A percentile compares a stretch with the other conserved stretches of the same genome.
Conservation (phyloP, 345 rosid species). For the Anastatica hierochuntica region DNA sequence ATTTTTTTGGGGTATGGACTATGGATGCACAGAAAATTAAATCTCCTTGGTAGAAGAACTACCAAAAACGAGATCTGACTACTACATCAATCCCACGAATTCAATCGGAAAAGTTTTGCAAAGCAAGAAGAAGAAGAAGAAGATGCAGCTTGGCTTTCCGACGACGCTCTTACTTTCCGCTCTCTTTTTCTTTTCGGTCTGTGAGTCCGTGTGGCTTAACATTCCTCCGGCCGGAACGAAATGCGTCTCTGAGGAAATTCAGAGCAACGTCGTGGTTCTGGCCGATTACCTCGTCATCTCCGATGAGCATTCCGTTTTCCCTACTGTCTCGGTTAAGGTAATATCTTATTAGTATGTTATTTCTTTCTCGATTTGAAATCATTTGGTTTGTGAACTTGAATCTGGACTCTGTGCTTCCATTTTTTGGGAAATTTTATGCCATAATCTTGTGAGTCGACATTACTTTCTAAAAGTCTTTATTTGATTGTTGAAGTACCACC, state of each 20-base stretch:
- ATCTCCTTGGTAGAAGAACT: not conserved
- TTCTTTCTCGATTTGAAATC: not conserved
- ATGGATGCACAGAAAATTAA: not conserved
- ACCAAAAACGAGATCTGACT: constrained; percentile 15
- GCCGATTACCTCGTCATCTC: constrained; percentile 71
- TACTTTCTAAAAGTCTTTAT: too few species aligned
- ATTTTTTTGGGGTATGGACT: too few species aligned
- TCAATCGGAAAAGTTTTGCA: not conserved
- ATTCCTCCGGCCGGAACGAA: constrained; percentile 61
- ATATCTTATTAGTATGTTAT: too few species aligned
- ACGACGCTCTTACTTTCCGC: constrained; percentile 8
- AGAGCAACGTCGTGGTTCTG: constrained; percentile 68
- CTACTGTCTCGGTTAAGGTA: constrained; percentile 75
- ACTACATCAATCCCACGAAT: too few species aligned
- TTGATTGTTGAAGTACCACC: too few species aligned
- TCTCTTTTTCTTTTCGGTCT: constrained; percentile 6
- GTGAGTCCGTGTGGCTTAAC: constrained; percentile 63
- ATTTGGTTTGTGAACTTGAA: not conserved
- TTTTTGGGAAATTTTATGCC: too few species aligned
- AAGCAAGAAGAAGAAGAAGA: constrained; percentile 1
- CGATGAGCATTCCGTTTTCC: constrained; percentile 34
- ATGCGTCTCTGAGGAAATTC: constrained; percentile 93
- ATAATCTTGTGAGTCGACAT: too few species aligned
- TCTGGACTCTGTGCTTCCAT: not conserved
- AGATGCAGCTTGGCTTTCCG: constrained; percentile 1